Base-by-base conservation (phyloP, 2,329 filamentous ascomycete genomes). In the Apiospora marii region DNA sequence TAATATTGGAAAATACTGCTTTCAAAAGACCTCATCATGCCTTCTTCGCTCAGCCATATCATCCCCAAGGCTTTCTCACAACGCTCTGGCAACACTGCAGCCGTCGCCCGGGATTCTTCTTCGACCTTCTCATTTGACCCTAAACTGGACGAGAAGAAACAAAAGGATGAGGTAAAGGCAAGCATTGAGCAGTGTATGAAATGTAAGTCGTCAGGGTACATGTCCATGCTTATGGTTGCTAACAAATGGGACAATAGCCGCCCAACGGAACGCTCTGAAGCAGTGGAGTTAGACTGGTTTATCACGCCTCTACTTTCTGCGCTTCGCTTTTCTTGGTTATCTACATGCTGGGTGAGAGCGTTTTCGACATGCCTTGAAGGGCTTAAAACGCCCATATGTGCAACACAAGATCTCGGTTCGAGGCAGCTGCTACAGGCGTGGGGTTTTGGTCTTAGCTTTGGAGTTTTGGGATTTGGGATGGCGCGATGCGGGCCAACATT, bases 221-320 rank as follows among this genome's bases (percentile, higher is more conserved):
- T 13, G 34, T 41, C 19, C 34, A 24, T 64, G 19, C 1, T 10
- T 22, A n/a, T 64, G 6, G 3, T 6, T 13, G 34, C 58, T 64
- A 41, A 64, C 34, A 3, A 3, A 19, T 12, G 13, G 58, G 3
- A 14, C 19, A 14, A 24, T 13, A 64, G 58, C 34, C 22, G 34
- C 22, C 14, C 58, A 34, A 14, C 24, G 13, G 30, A 64, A 64
- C 10, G 58, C 58, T 14, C n/a, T 64, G 30, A 37, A 16, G 34
- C 58, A 64, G 19, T 64, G 58, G 58, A 64, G 58, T 64, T 64
- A 51, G 49, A n/a, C n/a, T n/a, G n/a, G n/a, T n/a, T n/a, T n/a
- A n/a, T n/a, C n/a, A n/a, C n/a, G n/a, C n/a, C n/a, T n/a, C n/a
- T n/a, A n/a, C n/a, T n/a, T n/a, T n/a, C n/a, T n/a, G n/a, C n/a